Evolutionary conservation across 2,329 filamentous ascomycete genomes (phyloP).

Genomic region (Neofusicoccum parvum): DNA sequence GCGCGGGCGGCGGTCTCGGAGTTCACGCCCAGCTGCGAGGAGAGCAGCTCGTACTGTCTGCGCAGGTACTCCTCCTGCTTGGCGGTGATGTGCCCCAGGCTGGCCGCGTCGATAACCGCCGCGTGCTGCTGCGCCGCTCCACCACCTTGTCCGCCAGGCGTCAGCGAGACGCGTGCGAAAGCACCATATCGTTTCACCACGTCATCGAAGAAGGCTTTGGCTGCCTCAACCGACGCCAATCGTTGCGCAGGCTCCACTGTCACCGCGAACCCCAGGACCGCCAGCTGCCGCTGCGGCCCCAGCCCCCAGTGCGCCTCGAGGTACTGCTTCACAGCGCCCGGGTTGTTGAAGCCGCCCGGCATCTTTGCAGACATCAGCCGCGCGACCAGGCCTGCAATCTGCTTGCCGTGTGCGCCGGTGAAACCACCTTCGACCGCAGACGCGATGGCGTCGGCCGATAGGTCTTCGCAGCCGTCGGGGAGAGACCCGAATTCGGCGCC

Average conservation of each 20-base stretch:
- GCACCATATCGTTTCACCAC: too few relatives aligned
- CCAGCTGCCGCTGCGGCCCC: slow-evolving; percentile 23
- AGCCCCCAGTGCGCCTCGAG: slow-evolving; percentile 24
- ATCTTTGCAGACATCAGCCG: slow-evolving; percentile 24
- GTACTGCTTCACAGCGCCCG: slow-evolving; percentile 19
- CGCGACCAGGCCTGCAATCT: slow-evolving; percentile 24
- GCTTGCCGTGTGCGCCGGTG: slow-evolving; percentile 36
- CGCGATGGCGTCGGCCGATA: slow-evolving; percentile 37
- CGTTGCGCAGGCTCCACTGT: slow-evolving; percentile 22
- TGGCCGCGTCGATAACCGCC: slow-evolving; percentile 19
- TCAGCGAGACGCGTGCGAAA: too few relatives aligned
- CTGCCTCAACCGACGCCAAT: slow-evolving; percentile 17
- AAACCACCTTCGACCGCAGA: slow-evolving; percentile 33
- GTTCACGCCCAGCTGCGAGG: slow-evolving; percentile 23
- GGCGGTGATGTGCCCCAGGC: slow-evolving; percentile 23
- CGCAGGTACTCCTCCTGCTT: slow-evolving; percentile 24
- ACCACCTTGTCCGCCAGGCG: too few relatives aligned
- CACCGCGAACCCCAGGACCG: slow-evolving; percentile 22
- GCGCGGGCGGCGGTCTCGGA: slow-evolving; percentile 22
- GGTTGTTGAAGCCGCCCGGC: slow-evolving; percentile 23
- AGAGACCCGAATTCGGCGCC: slow-evolving; percentile 43
- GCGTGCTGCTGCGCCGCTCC: too few relatives aligned
- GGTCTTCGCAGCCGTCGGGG: slow-evolving; percentile 45
- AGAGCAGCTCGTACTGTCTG: slow-evolving; percentile 23
- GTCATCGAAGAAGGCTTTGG: too few relatives aligned